Evolutionary conservation across 257 asterid species (phyloP).

Genomic region (Solanum sejunctum): DNA sequence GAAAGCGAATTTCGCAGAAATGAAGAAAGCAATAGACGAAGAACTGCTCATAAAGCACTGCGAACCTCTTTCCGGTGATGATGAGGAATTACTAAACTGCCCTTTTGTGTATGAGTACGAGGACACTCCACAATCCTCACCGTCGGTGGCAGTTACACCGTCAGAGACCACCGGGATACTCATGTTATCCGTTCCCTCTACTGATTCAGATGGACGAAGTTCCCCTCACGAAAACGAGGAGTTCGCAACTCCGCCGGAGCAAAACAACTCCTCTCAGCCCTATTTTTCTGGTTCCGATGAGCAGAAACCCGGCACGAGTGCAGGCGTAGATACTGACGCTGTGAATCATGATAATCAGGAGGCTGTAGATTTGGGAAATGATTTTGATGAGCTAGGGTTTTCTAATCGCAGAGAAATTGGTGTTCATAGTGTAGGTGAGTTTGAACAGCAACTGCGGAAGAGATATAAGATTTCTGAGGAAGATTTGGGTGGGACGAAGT

Average conservation of each 20-base stretch:
- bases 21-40: background rate
- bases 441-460: background rate
- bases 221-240: constrained; percentile 7
- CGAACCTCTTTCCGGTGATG: constrained; percentile 15
- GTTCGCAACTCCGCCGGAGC: constrained; percentile 34
- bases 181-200: constrained; percentile 21
- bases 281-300: constrained; percentile 13
- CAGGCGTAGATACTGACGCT: background rate
- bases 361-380: constrained; percentile 1
- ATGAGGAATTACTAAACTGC: constrained; percentile 14
- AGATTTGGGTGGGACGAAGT: background rate
- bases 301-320: constrained; percentile 2
- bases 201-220: background rate
- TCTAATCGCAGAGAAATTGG: background rate
- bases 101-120: constrained; percentile 21
- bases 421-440: background rate
- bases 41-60: background rate
- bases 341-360: background rate
- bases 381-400: constrained; percentile 5
- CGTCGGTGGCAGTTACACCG: constrained; percentile 1
- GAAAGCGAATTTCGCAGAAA: background rate
- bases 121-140: background rate
- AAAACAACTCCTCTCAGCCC: constrained; percentile 8
- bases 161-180: constrained; percentile 9
- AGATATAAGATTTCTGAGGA: constrained; percentile 6